These are phyloP conservation scores for Annulohypoxylon bovei DNA, from an alignment of 495 filamentous ascomycete species.

Conservation along the genomic window DNA sequence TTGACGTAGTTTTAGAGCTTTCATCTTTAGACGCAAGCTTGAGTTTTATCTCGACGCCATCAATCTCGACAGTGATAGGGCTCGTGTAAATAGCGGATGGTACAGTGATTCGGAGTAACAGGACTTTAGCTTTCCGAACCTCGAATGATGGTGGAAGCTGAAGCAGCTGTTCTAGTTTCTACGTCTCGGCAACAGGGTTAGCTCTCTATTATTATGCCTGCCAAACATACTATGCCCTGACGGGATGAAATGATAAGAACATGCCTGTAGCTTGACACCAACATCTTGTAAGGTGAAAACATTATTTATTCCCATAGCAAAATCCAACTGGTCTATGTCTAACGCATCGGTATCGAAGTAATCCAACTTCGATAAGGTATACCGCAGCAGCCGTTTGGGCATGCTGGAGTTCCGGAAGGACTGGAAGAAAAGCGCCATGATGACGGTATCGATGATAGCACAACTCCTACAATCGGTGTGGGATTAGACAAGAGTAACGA, in stretches of 20 bases:
- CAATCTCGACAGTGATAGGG: constrained; percentile 78
- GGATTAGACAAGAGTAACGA: neutral
- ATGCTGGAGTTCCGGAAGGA: constrained; percentile 72
- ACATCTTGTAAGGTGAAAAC: constrained; percentile 85
- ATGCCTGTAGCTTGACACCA: constrained; percentile 75
- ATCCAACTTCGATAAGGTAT: constrained; percentile 80
- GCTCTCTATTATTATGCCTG: constrained; percentile 29
- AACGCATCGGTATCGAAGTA: constrained; percentile 83
- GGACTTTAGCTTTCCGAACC: constrained; percentile 74
- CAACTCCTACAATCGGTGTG: neutral
- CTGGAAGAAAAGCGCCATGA: constrained; percentile 70
- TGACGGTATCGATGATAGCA: constrained; percentile 13
- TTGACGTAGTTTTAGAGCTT: constrained; percentile 16
- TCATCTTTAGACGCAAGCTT: constrained; percentile 51
- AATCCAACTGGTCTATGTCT: constrained; percentile 80
- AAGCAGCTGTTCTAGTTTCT: constrained; percentile 80
- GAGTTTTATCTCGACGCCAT: constrained; percentile 78
- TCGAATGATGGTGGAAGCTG: constrained; percentile 74
- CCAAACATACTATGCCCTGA: constrained; percentile 8
- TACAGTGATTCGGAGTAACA: constrained; percentile 76
- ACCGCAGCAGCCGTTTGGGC: constrained; percentile 83
- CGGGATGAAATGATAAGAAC: constrained; percentile 32
- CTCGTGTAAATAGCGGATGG: constrained; percentile 84
- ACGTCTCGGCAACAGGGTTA: constrained; percentile 31
- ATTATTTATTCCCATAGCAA: constrained; percentile 78